phyloP scores from a whole-genome alignment of 2,329 filamentous ascomycete species.

The Neonectria punicea region DNA sequence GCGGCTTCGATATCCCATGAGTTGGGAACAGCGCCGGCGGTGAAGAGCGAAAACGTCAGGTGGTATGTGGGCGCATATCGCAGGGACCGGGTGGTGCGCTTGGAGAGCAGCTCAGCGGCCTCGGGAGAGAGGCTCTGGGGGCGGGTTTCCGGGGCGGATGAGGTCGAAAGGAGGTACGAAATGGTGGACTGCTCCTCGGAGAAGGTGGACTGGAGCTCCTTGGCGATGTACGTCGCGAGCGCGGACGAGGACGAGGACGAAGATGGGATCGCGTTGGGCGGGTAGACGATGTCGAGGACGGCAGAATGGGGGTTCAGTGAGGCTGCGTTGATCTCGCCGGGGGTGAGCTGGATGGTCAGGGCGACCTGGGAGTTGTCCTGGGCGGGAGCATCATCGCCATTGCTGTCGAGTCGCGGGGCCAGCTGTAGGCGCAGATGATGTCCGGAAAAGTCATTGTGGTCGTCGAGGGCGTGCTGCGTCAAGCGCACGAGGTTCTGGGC shows the following conservation, averaged over 20 bases:
- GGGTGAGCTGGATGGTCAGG: constrained; percentile 76
- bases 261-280: constrained; percentile 73
- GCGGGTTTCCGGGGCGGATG: constrained; percentile 56
- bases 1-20: constrained; percentile 92
- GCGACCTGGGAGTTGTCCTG: constrained; percentile 64
- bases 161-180: constrained; percentile 74
- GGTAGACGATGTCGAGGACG: constrained; percentile 81
- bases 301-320: constrained; percentile 76
- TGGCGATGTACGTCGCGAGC: constrained; percentile 81
- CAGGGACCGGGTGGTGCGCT: constrained; percentile 83
- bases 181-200: constrained; percentile 90
- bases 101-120: constrained; percentile 66
- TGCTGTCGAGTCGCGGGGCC: constrained; percentile 41
- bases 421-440: constrained; percentile 75
- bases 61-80: constrained; percentile 96
- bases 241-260: constrained; percentile 76
- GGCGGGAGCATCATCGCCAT: constrained; percentile 33
- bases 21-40: constrained; percentile 78
- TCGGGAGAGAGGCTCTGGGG: constrained; percentile 61
- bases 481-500: constrained; percentile 78
- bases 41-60: constrained; percentile 94
- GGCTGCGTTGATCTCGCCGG: constrained; percentile 69
- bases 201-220: constrained; percentile 81
- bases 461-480: constrained; percentile 89
- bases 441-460: constrained; percentile 84